A percentile compares a stretch with the other conserved stretches of the same genome.
Evolutionary conservation across 306 rosid genomes (phyloP).

Genomic region (Medicago ruthenica): DNA sequence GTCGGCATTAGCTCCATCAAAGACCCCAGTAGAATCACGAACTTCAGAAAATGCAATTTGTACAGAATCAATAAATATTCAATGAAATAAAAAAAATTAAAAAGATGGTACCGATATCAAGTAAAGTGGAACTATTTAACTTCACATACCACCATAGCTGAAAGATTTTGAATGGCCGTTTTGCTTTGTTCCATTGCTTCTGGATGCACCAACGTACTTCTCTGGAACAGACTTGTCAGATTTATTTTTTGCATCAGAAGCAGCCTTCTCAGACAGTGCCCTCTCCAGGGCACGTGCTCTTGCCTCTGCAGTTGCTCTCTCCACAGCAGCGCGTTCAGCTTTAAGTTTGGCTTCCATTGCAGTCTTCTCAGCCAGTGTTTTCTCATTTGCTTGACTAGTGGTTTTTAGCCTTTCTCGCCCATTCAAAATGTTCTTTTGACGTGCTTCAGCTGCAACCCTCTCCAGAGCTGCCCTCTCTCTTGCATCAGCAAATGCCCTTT

Average conservation of each 20-base stretch:
- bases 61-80: conserved; percentile 34
- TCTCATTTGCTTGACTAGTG: conserved; percentile 57
- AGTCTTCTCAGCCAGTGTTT: conserved; percentile 70
- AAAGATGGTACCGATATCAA: conserved; percentile 1
- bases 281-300: conserved; percentile 84
- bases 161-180: conserved; percentile 63
- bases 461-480: conserved; percentile 73
- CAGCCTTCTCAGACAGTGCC: conserved; percentile 81
- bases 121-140: conserved; percentile 33
- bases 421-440: conserved; percentile 64
- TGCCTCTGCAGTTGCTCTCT: conserved; percentile 90
- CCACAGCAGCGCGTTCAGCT: conserved; percentile 93
- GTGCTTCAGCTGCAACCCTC: conserved; percentile 73
- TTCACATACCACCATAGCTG: conserved; percentile 67
- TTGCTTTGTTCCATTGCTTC: conserved; percentile 57
- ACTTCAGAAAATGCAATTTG: conserved; percentile 49
- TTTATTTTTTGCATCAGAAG: conserved; percentile 68
- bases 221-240: conserved; percentile 58
- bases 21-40: conserved; percentile 52
- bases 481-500: conserved; percentile 91
- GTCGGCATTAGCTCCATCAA: conserved; percentile 62
- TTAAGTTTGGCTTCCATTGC: conserved; percentile 82
- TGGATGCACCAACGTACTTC: conserved; percentile 47
- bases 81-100: not conserved
- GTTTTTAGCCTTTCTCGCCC: conserved; percentile 67